Evolutionary conservation across 2,329 filamentous ascomycete species (phyloP), one percentile per base, ranked within the genome.

Genomic region (Raffaelea deltoideospora): DNA sequence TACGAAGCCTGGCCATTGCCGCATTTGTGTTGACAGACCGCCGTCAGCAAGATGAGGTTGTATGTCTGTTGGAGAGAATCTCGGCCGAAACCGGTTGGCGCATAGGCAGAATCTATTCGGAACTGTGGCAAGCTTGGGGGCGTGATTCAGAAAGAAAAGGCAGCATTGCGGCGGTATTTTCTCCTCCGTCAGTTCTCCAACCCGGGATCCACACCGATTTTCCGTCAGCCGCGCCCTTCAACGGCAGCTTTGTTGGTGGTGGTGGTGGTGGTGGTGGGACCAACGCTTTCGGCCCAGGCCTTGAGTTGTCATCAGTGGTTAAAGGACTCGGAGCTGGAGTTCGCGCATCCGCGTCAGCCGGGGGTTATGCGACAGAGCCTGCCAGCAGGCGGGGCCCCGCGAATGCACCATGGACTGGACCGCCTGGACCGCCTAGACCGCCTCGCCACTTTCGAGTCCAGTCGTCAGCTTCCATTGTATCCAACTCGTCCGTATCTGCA

Each of bases 31-130:
- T 96, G 4, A 72, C 69, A 0, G 66, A 75, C 36, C 65, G 67
- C 4, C 62, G 67, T 21, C 81, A 94, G 46, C 86, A 92, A 57
- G 73, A 81, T 49, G 86, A 95, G 55, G 80, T 86, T 1, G 61
- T 93, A 8, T 55, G 67, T 4, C 84, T 93, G 20, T 70, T 96
- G 29, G 74, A 79, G 32, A 74, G 72, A 46, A 85, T 93, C 44
- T 70, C 75, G 35, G 69, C 70, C 40, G 76, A 84, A 46, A 86
- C 81, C 1, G 83, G 84, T 13, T 92, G 84, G 83, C 71, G 73
- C 27, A 70, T 88, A 5, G 73, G 69, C 3, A 76, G 76, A 40
- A 63, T 90, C n/a, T 71, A 79, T 48, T 65, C 68, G 29, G 78
- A 84, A 40, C 67, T 95, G 26, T 81, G 76, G 51, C 67, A 71